phyloP scores from a whole-genome alignment of 306 rosid species.

The Elaeagnus macrophylla region DNA sequence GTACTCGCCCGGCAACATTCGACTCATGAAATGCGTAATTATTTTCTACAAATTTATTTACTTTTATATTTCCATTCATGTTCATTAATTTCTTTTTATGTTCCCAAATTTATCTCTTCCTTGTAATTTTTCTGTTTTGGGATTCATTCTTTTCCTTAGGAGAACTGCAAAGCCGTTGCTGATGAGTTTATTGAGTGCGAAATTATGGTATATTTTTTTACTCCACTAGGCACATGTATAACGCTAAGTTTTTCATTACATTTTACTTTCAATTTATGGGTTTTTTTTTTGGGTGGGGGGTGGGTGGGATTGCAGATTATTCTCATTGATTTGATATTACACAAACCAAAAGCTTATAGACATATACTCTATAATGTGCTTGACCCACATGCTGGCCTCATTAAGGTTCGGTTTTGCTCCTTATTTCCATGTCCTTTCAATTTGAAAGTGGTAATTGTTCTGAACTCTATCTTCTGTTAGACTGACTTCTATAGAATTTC shows the following conservation, averaged over 20 bases:
- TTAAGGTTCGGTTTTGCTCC: constrained; percentile 33
- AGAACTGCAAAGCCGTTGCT: constrained; percentile 65
- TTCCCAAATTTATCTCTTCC: not conserved
- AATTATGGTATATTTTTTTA: constrained; percentile 42
- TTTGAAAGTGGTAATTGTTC: constrained; percentile 3
- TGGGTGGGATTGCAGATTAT: constrained; percentile 42
- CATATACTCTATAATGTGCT: constrained; percentile 71
- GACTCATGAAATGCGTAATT: constrained; percentile 82
- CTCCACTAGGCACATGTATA: too few relatives aligned
- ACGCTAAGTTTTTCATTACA: not conserved
- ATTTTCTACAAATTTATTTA: not conserved
- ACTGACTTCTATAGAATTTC: constrained; percentile 12
- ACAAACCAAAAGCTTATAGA: constrained; percentile 72
- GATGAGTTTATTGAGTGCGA: constrained; percentile 86
- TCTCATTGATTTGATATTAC: constrained; percentile 72
- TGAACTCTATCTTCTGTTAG: constrained; percentile 9
- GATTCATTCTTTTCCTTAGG: constrained; percentile 31
- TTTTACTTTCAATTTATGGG: not conserved
- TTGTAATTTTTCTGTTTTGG: not conserved
- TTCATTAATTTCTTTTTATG: not conserved
- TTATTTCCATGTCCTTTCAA: not conserved
- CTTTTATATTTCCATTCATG: constrained; percentile 3
- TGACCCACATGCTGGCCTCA: constrained; percentile 31
- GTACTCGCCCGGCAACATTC: constrained; percentile 85
- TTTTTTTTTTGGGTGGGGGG: not conserved